Base-by-base conservation (phyloP, 2,329 filamentous ascomycete species). In the Sarocladium strictum region DNA sequence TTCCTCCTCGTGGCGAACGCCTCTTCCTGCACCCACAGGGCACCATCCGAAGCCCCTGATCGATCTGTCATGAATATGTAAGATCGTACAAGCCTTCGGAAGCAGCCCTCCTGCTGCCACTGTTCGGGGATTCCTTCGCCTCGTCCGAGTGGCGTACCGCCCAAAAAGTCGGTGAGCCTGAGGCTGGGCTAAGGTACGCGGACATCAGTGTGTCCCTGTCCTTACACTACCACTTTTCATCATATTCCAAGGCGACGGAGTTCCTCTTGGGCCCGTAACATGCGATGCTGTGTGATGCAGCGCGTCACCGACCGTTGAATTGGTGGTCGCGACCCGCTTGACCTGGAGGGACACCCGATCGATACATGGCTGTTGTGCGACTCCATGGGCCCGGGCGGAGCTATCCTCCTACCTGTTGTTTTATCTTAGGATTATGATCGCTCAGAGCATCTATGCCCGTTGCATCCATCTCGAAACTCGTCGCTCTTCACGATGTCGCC, bases 81-180 rank as follows among this genome's bases (percentile, higher is more conserved):
- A n/a, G 21, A 27, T 27, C 9, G 24, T 29, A 47, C 43, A 47
- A 47, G 24, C 23, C 43, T 23, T 33, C 47, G 47, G 47, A 51
- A 51, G 27, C n/a, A 35, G 12, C 27, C 40, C 10, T 51, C n/a
- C 33, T 17, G 27, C 47, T 33, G 21, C 27, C 47, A 27, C 43
- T n/a, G 23, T 49, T 49, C 43, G 19, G 19, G 27, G 19, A n/a
- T 23, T 3, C 11, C 24, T 23, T 51, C 47, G 47, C 47, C 27
- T 51, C 47, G 23, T 35, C 47, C 47, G 47, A 51, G 47, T 51
- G 47, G 47, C 47, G 47, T 35, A 17, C 47, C 43, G 43, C 43
- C 15, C 27, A 27, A 49, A 49, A 51, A 51, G 47, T 51, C 47
- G 47, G 47, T 51, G 47, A 51, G 47, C 35, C 14, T 38, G 35